Conservation (phyloP, 306 rosid genomes). For the Medicago ruthenica region DNA sequence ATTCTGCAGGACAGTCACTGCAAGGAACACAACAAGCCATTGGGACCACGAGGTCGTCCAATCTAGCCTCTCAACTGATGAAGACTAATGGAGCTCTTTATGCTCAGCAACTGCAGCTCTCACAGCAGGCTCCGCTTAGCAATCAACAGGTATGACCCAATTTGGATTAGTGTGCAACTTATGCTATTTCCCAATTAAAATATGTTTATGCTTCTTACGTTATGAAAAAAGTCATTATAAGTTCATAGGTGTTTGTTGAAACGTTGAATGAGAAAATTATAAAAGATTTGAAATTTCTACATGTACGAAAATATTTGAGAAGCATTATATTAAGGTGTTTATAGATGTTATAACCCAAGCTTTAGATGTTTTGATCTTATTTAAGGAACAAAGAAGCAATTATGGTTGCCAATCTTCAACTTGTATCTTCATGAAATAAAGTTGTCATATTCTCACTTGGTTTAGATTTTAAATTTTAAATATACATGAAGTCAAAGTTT, state of each 20-base stretch:
- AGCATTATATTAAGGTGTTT: not conserved
- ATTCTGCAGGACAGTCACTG: constrained; percentile 76
- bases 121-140: constrained; percentile 72
- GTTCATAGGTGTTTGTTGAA: not conserved
- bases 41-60: constrained; percentile 77
- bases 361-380: not conserved
- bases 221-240: not conserved
- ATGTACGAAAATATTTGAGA: not conserved
- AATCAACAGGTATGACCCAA: constrained; percentile 63
- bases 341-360: not conserved
- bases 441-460: constrained; percentile 12
- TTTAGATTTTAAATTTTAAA: constrained; percentile 37
- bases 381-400: not conserved
- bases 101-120: constrained; percentile 68
- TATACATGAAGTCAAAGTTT: constrained; percentile 15
- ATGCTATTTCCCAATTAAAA: not conserved
- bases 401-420: not conserved
- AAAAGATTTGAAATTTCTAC: not conserved
- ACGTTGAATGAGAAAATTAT: not conserved
- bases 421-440: not conserved
- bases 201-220: not conserved
- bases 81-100: constrained; percentile 70
- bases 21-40: constrained; percentile 92
- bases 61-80: constrained; percentile 63
- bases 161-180: constrained; percentile 1